These are phyloP conservation scores for Populus hybrid DNA, from an alignment of 441 rosid genomes.

Conservation along the genomic window DNA sequence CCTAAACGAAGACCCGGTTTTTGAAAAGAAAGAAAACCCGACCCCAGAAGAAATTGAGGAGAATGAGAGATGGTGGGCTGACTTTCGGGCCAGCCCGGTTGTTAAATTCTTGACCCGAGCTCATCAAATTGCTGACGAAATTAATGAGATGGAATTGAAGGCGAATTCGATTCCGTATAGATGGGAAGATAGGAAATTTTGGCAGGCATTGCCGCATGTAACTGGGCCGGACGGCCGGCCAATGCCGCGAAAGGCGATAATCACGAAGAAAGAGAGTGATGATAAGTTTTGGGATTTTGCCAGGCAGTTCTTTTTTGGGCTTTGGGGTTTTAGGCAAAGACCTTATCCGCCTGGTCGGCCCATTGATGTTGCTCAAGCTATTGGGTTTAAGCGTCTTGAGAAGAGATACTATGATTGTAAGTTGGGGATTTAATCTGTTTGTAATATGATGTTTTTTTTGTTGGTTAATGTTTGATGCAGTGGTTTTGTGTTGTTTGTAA, in stretches of 20 bases:
- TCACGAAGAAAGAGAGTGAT: slow-evolving; percentile 67
- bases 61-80: slow-evolving; percentile 70
- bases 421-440: slow-evolving; percentile 14
- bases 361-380: slow-evolving; percentile 86
- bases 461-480: not conserved
- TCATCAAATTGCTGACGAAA: slow-evolving; percentile 53
- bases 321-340: slow-evolving; percentile 86
- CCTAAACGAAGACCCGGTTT: slow-evolving; percentile 50
- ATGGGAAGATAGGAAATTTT: slow-evolving; percentile 64
- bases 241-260: slow-evolving; percentile 81
- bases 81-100: slow-evolving; percentile 56
- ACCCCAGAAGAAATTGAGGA: slow-evolving; percentile 55
- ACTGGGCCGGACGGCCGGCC: slow-evolving; percentile 79
- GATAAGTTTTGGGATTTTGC: slow-evolving; percentile 92
- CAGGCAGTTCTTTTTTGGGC: slow-evolving; percentile 78
- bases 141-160: slow-evolving; percentile 65
- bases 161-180: slow-evolving; percentile 59
- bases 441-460: not conserved
- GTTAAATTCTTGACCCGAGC: slow-evolving; percentile 61
- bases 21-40: slow-evolving; percentile 70
- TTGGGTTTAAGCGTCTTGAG: slow-evolving; percentile 86
- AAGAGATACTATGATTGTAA: slow-evolving; percentile 87
- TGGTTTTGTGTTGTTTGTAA: not conserved
- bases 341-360: slow-evolving; percentile 88
- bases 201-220: slow-evolving; percentile 73